A percentile compares a stretch with the other conserved stretches of the same genome.
These are phyloP conservation scores for Talaromyces sp. DNA, from an alignment of 2,329 filamentous ascomycete genomes.

Conservation along the genomic window DNA sequence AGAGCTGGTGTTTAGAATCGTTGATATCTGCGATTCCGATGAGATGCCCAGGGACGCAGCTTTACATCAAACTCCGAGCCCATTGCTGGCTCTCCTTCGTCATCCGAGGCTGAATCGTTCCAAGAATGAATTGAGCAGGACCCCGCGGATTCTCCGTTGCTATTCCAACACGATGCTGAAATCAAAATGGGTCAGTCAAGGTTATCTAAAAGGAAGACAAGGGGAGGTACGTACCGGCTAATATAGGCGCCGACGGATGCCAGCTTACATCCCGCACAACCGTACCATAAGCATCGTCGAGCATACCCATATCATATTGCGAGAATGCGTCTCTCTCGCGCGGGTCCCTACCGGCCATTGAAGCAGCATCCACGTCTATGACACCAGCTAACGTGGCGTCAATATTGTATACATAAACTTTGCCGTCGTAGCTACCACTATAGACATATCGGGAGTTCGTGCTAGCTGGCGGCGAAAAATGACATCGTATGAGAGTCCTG, in stretches of 20 bases:
- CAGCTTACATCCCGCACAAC: constrained; percentile 85
- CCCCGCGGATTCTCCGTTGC: constrained; percentile 67
- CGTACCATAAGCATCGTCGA: constrained; percentile 66
- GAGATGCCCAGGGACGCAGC: constrained; percentile 39
- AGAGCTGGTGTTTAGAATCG: background rate
- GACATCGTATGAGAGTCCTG: constrained; percentile 87
- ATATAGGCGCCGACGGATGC: constrained; percentile 79
- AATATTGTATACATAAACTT: constrained; percentile 88
- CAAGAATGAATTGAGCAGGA: constrained; percentile 77
- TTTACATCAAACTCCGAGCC: constrained; percentile 61
- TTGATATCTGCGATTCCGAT: background rate
- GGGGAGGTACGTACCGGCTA: constrained; percentile 57
- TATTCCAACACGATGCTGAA: constrained; percentile 77
- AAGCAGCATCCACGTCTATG: constrained; percentile 74
- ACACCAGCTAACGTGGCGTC: constrained; percentile 77
- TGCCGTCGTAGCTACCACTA: constrained; percentile 83
- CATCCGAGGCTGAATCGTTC: constrained; percentile 62
- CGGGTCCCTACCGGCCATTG: constrained; percentile 57
- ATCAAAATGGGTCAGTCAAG: background rate
- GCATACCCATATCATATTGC: constrained; percentile 54
- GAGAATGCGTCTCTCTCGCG: constrained; percentile 52
- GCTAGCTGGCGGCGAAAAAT: constrained; percentile 84
- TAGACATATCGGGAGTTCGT: constrained; percentile 92
- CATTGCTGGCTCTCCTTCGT: constrained; percentile 61
- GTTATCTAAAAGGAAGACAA: background rate